Evolutionary conservation across 2,329 filamentous ascomycete species (phyloP), one percentile per base, ranked within the genome.

Genomic region (Zarea fungicola): DNA sequence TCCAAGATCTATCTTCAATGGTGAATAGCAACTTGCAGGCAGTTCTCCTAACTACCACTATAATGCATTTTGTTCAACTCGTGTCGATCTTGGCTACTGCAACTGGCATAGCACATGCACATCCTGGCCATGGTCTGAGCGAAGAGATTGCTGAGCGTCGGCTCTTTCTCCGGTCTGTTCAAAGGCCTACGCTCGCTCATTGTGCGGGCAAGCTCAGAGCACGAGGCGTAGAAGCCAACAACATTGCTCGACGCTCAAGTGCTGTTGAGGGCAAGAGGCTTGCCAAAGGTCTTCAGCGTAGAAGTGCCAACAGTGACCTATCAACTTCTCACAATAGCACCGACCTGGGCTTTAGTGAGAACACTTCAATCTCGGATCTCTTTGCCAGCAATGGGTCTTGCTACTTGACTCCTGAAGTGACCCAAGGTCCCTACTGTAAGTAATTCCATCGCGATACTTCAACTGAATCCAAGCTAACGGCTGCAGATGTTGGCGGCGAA

Each of bases 71-170:
- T n/a, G 16, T 21, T 18, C 43, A 39, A 3, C 14, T 46, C 6
- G 16, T 46, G n/a, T 25, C 43, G 23, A 4, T 46, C 4, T 7
- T 46, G 13, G 34, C 43, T 8, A 25, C 32, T 6, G 43, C 19
- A 13, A n/a, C 34, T 5, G 34, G 43, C 18, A 26, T 46, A 10
- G 25, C 43, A 1, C 8, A 39, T 23, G 43, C 43, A 10, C 73
- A 80, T 51, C 75, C 74, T 1, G 75, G 75, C 52, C 74, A 77
- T 52, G 68, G 77, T 44, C 52, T 74, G 32, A 62, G 62, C 36
- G 63, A 74, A 9, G 77, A 79, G 60, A 68, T 73, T 26, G 66
- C 67, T 10, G 72, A 77, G 61, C 74, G 75, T 29, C 72, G 71
- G 23, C 62, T 68, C 0, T 78, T 73, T 54, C 60, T 63, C 45